Base-by-base conservation (phyloP, 441 rosid genomes). In the Hura crepitans region DNA sequence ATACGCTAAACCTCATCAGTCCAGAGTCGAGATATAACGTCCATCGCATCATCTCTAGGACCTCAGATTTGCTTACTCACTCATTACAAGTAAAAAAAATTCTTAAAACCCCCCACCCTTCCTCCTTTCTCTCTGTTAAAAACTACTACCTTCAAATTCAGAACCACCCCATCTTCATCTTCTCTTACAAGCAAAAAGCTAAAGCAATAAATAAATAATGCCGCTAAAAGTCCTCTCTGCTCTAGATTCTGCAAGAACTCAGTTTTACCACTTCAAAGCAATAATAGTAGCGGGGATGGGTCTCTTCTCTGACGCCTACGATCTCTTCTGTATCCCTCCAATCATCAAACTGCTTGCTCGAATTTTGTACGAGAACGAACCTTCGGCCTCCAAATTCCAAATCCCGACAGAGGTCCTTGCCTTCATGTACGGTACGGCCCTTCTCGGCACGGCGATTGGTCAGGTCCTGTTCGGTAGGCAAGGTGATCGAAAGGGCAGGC, bases 271-370 rank as follows among this genome's bases (percentile, higher is more conserved):
- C 74, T 86, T 86, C 88, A 92, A 86, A 69, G 96, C 96, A 33
- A 90, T 90, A 56, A 69, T 92, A 50, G 73, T 92, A 22, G 95
- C 97, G 3, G 97, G 97, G 2, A 87, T 88, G 90, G 96, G 96
- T 0, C 82, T 92, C 17, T 92, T 90, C 86, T 84, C 85, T 58
- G 97, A 92, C 73, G 83, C 96, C 20, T 92, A 92, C 62, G 92
- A 88, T 61, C 86, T 92, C 74, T 89, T 92, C 68, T 92, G 96
- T 62, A 80, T 92, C 76, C 82, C 96, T 22, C 86, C 87, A 2
- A 72, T 92, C 73, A 61, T 78, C 72, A 83, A 70, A 31, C 74
- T 92, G 43, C 73, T 92, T 9, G 85, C 79, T 15, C 75, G 81
- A n/a, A 81, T 92, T 17, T 89, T 89, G 75, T 88, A 86, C 82